Evolutionary conservation across 1,284 basidiomycete genomes (phyloP).

Genomic region (Sparassis latifolia): DNA sequence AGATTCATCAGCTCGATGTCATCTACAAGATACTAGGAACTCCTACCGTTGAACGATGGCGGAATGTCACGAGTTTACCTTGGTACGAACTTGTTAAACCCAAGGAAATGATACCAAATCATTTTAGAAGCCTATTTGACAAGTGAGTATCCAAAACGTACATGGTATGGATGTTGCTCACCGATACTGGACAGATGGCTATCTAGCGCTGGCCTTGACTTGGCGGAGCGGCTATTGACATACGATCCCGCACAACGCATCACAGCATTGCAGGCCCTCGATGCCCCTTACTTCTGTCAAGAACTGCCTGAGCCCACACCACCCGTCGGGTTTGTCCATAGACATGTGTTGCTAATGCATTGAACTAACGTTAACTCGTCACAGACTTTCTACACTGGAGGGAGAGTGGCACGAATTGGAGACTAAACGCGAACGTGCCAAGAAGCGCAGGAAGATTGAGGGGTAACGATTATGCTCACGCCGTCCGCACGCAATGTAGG

Average conservation of each 20-base stretch:
- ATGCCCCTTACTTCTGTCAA: slow-evolving; percentile 75
- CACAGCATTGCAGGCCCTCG: slow-evolving; percentile 76
- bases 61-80: slow-evolving; percentile 75
- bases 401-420: slow-evolving; percentile 97
- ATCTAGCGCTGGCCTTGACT: slow-evolving; percentile 75
- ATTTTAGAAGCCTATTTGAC: slow-evolving; percentile 73
- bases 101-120: slow-evolving; percentile 61
- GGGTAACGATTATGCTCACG: slow-evolving; percentile 11
- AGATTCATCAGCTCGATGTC: slow-evolving; percentile 93
- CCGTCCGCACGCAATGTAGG: slow-evolving; percentile 15
- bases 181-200: slow-evolving; percentile 55
- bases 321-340: slow-evolving; percentile 68
- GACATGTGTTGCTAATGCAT: slow-evolving; percentile 1
- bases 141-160: slow-evolving; percentile 44
- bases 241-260: slow-evolving; percentile 81
- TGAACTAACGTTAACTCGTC: slow-evolving; percentile 2
- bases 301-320: slow-evolving; percentile 72
- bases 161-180: not conserved
- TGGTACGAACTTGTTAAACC: slow-evolving; percentile 99
- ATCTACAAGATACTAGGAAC: slow-evolving; percentile 91
- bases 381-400: slow-evolving; percentile 65
- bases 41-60: slow-evolving; percentile 80
- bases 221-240: slow-evolving; percentile 78
- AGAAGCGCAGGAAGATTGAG: slow-evolving; percentile 58
- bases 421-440: slow-evolving; percentile 78